Conservation (phyloP, 2,329 filamentous ascomycete genomes). For the Venturia asperata region DNA sequence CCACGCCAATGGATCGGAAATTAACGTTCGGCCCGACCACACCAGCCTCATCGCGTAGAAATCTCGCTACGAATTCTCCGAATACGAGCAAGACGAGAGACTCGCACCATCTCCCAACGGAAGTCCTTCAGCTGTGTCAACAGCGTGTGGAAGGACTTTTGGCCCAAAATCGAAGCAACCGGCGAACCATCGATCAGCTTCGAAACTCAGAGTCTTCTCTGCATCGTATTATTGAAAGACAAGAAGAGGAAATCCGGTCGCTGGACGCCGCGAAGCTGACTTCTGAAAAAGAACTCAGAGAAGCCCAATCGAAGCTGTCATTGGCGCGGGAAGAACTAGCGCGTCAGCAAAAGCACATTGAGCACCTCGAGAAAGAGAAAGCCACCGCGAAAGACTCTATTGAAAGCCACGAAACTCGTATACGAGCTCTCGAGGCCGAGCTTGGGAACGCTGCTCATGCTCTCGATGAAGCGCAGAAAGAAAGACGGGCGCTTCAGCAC, state of each 20-base stretch:
- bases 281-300: not conserved
- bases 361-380: slow-evolving; percentile 1
- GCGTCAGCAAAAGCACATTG: not conserved
- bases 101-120: slow-evolving; percentile 13
- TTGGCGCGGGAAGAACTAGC: not conserved
- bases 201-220: slow-evolving; percentile 15
- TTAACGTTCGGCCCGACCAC: not conserved
- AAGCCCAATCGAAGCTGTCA: not conserved
- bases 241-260: slow-evolving; percentile 3
- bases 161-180: not conserved
- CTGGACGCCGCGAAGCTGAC: not conserved
- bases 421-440: slow-evolving; percentile 1
- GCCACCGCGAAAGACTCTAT: not conserved
- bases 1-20: slow-evolving; percentile 4
- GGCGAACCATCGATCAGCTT: slow-evolving; percentile 10
- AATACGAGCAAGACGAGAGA: not conserved
- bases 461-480: not conserved
- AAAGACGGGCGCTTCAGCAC: not conserved
- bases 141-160: slow-evolving; percentile 14
- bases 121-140: slow-evolving; percentile 17
- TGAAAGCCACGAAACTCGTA: not conserved
- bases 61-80: not conserved
- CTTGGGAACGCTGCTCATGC: not conserved
- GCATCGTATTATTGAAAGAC: not conserved
- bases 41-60: not conserved